phyloP scores from a whole-genome alignment of 2,329 filamentous ascomycete species.

The Cladosporium velox region DNA sequence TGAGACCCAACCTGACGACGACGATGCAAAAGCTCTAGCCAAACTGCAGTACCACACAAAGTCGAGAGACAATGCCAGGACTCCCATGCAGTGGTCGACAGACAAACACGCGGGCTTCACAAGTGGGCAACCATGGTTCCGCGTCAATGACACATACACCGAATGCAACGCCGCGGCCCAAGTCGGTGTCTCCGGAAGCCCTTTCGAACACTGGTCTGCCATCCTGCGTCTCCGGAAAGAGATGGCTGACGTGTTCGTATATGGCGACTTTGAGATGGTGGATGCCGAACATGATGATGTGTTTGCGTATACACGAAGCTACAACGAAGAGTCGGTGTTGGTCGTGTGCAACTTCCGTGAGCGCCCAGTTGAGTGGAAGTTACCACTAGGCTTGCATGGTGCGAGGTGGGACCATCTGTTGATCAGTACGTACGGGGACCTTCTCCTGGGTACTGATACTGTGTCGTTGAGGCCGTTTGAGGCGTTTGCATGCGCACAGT shows the following conservation, averaged over 20 bases:
- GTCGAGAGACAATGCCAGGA: slow-evolving; percentile 31
- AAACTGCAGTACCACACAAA: slow-evolving; percentile 35
- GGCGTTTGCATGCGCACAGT: slow-evolving; percentile 3
- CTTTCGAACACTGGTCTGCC: slow-evolving; percentile 63
- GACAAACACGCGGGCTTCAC: slow-evolving; percentile 57
- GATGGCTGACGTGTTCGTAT: slow-evolving; percentile 60
- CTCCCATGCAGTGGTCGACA: slow-evolving; percentile 68
- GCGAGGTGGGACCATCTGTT: neutral
- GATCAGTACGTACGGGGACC: neutral
- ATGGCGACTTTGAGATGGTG: slow-evolving; percentile 46
- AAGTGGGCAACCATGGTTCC: slow-evolving; percentile 66
- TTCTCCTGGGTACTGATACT: neutral
- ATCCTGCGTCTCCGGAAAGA: slow-evolving; percentile 58
- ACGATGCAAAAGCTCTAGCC: slow-evolving; percentile 53
- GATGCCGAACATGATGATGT: slow-evolving; percentile 25
- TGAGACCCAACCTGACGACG: slow-evolving; percentile 39
- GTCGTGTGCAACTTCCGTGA: slow-evolving; percentile 24
- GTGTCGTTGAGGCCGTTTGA: slow-evolving; percentile 12
- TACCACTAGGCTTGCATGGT: slow-evolving; percentile 16
- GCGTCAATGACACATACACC: slow-evolving; percentile 50
- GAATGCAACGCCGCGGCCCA: slow-evolving; percentile 61
- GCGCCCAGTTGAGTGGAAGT: slow-evolving; percentile 1
- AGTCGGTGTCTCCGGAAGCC: slow-evolving; percentile 51
- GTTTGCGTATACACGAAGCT: slow-evolving; percentile 23
- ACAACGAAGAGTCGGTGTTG: slow-evolving; percentile 13